Evolutionary conservation across 1,284 basidiomycete species (phyloP).

Genomic region (Naganishia liquefaciens): DNA sequence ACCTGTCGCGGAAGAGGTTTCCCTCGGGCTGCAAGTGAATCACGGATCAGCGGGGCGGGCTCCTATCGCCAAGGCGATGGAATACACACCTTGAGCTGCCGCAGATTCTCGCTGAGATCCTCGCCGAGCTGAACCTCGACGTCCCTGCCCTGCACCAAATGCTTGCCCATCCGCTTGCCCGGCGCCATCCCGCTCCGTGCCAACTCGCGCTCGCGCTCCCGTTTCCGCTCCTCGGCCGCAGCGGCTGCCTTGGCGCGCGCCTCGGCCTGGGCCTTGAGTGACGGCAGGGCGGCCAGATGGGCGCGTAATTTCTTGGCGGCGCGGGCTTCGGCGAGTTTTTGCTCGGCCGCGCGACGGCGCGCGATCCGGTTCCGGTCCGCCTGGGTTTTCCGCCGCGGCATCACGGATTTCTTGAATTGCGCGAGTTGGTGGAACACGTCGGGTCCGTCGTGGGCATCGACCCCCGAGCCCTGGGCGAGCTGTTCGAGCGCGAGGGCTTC

Average conservation of each 20-base stretch:
- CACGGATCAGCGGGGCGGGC: background rate
- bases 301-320: conserved; percentile 41
- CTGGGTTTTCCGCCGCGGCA: conserved; percentile 64
- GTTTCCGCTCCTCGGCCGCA: conserved; percentile 37
- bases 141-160: conserved; percentile 67
- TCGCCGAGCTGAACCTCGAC: conserved; percentile 89
- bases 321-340: conserved; percentile 35
- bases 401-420: conserved; percentile 57
- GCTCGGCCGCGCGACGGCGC: conserved; percentile 18
- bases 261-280: conserved; percentile 37
- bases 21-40: conserved; percentile 76
- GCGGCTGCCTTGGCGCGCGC: conserved; percentile 40
- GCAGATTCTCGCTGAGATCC: conserved; percentile 81
- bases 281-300: conserved; percentile 39
- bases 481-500: conserved; percentile 37
- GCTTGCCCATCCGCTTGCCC: conserved; percentile 72
- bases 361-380: conserved; percentile 47
- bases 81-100: conserved; percentile 72
- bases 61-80: no score
- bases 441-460: conserved; percentile 53
- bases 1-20: conserved; percentile 87
- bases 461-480: conserved; percentile 38
- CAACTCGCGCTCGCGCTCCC: conserved; percentile 61
- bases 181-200: conserved; percentile 46
- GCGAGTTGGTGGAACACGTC: conserved; percentile 42